A percentile compares a stretch with the other conserved stretches of the same genome.
Evolutionary conservation across 73 alveolate species (phyloP).

Genomic region (Symbiodinium pilosum): DNA sequence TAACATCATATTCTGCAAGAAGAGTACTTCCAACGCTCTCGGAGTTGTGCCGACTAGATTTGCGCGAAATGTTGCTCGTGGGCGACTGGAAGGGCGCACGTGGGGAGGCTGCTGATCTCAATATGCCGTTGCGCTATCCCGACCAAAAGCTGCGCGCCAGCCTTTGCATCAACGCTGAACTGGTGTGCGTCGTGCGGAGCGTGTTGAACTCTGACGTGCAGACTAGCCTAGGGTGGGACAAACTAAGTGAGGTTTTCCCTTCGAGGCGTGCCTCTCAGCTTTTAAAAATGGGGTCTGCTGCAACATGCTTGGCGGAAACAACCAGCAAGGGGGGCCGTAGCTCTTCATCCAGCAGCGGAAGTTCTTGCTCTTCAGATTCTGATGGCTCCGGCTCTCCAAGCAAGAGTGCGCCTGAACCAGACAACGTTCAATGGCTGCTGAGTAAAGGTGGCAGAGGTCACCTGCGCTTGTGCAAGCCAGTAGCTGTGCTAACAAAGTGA

Average conservation of each 20-base stretch:
- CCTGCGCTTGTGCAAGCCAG: conserved; percentile 11
- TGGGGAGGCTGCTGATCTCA: neutral
- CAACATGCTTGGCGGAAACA: neutral
- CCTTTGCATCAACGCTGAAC: neutral
- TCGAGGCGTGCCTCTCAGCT: neutral
- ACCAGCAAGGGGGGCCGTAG: neutral
- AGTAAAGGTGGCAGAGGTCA: conserved; percentile 44
- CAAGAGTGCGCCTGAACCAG: too few relatives aligned
- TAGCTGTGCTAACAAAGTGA: neutral
- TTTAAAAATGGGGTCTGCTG: neutral
- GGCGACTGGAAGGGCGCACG: conserved; percentile 26
- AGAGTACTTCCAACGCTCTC: conserved; percentile 5
- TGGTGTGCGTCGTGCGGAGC: conserved; percentile 9
- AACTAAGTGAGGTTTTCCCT: neutral
- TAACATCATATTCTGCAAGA: conserved; percentile 2
- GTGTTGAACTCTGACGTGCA: neutral
- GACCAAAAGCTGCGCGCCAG: conserved; percentile 12
- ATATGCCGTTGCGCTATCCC: conserved; percentile 20
- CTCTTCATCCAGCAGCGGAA: neutral
- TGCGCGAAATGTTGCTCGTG: conserved; percentile 9
- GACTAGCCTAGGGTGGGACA: neutral
- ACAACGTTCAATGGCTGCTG: neutral
- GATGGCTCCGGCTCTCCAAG: too few relatives aligned
- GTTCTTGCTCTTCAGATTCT: neutral
- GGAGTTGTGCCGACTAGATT: neutral